These are phyloP conservation scores for Saturnispora sanitii DNA, from an alignment of 805 yeast genomes.

Conservation along the genomic window DNA sequence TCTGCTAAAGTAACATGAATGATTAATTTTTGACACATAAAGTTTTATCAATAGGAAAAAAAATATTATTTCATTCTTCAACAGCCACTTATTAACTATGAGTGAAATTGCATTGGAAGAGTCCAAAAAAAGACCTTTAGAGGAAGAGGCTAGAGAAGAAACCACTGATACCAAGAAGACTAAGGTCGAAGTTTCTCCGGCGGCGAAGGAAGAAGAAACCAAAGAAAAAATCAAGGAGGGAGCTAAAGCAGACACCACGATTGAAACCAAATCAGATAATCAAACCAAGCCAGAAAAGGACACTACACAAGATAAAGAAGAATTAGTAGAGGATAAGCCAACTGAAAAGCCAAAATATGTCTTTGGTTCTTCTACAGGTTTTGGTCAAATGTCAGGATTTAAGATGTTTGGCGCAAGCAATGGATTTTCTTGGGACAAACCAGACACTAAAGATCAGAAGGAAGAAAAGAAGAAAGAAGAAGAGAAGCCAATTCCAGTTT, in stretches of 20 bases:
- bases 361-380: constrained; percentile 44
- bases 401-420: constrained; percentile 25
- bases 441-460: not conserved
- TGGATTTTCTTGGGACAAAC: constrained; percentile 26
- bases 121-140: constrained; percentile 7
- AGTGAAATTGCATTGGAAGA: constrained; percentile 1
- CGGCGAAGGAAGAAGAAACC: not conserved
- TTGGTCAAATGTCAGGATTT: constrained; percentile 36
- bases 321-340: not conserved
- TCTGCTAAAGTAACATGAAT: no score
- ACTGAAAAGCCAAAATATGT: constrained; percentile 34
- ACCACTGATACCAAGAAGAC: not conserved
- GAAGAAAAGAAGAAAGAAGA: constrained; percentile 3
- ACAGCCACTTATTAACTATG: not conserved
- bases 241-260: no score
- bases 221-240: no score
- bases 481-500: not conserved
- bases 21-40: no score
- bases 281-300: not conserved
- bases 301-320: not conserved
- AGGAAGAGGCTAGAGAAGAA: constrained; percentile 1
- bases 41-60: not conserved
- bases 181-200: constrained; percentile 2
- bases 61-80: not conserved
- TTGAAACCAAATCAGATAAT: not conserved